Percentiles rank a stretch among this genome's conserved stretches.
phyloP scores from a whole-genome alignment of 2,329 filamentous ascomycete species.

The Pseudopyricularia cyperi region DNA sequence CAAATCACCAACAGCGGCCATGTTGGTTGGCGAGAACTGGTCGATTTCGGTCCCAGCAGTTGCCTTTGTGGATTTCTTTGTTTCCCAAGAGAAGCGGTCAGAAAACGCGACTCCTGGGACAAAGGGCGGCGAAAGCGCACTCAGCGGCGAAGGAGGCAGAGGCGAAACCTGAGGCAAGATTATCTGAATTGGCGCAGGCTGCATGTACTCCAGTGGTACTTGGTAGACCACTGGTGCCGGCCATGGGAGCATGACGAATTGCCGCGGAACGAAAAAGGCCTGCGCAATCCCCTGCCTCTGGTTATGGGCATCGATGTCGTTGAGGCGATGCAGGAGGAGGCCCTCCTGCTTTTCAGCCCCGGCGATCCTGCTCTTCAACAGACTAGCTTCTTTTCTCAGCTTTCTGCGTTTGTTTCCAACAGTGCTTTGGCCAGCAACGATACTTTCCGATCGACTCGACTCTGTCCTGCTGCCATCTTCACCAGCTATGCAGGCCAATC shows the following conservation, averaged over 20 bases:
- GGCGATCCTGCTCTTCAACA: conserved; percentile 28
- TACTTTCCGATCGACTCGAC: not conserved
- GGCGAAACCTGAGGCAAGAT: not conserved
- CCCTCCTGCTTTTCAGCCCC: conserved; percentile 32
- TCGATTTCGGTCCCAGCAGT: not conserved
- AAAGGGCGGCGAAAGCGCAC: conserved; percentile 15
- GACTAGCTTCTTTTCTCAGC: conserved; percentile 26
- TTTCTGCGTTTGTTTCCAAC: conserved; percentile 7
- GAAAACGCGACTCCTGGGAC: conserved; percentile 10
- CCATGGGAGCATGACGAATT: not conserved
- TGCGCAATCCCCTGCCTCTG: conserved; percentile 26
- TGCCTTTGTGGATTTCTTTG: not conserved
- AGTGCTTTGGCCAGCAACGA: not conserved
- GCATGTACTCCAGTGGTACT: not conserved
- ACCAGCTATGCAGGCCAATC: conserved; percentile 2
- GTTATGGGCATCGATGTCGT: conserved; percentile 35
- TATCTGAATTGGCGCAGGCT: not conserved
- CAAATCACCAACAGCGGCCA: not conserved
- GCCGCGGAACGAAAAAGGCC: not conserved
- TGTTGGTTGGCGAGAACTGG: not conserved
- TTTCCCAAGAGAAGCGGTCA: not conserved
- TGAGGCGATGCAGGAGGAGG: conserved; percentile 28
- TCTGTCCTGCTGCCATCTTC: not conserved
- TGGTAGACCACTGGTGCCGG: not conserved
- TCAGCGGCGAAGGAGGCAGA: conserved; percentile 2